phyloP scores from a whole-genome alignment of 2,329 filamentous ascomycete genomes.

The Arthrobotrys megalospora region DNA sequence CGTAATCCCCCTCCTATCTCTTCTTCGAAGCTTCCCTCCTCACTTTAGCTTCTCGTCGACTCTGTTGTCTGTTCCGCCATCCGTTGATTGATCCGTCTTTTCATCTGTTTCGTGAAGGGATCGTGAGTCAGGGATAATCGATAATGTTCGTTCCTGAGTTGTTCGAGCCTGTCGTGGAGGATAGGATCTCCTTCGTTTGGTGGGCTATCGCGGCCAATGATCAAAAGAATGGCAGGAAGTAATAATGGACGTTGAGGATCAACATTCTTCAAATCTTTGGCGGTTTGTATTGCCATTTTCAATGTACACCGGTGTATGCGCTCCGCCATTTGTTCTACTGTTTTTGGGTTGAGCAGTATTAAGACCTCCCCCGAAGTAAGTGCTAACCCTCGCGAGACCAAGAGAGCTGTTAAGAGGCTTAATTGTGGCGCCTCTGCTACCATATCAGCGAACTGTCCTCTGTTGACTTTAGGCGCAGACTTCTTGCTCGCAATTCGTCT shows the following conservation, averaged over 20 bases:
- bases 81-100: neutral
- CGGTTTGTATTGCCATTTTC: neutral
- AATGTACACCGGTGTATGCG: neutral
- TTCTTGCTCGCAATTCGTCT: no score
- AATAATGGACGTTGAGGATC: neutral
- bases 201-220: constrained; percentile 6
- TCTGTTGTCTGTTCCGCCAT: neutral
- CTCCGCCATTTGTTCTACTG: neutral
- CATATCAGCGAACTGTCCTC: no score
- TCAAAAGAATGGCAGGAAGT: neutral
- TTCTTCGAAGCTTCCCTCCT: neutral
- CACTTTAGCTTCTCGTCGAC: neutral
- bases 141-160: neutral
- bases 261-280: neutral
- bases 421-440: no score
- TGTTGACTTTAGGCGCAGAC: no score
- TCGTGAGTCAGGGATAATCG: neutral
- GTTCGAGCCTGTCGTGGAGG: neutral
- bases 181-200: constrained; percentile 12
- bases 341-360: neutral
- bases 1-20: neutral
- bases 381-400: neutral
- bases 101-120: constrained; percentile 6
- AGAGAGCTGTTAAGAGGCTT: neutral
- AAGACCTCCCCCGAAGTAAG: neutral